Base-by-base conservation (phyloP, 1,284 basidiomycete species). In the Microbotryomycetes sp. region DNA sequence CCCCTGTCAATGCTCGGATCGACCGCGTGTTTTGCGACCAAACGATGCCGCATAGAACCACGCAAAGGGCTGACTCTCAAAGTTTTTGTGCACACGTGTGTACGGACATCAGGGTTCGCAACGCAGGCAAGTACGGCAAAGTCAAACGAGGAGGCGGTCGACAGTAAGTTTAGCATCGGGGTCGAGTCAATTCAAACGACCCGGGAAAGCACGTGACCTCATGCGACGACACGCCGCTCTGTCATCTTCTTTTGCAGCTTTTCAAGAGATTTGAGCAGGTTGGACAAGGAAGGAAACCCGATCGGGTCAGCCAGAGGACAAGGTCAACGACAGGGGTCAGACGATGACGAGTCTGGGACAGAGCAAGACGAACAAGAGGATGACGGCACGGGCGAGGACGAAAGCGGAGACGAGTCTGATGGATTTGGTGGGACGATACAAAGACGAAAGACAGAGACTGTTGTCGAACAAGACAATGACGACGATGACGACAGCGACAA, bases 311-410 rank as follows among this genome's bases (percentile, higher is more conserved):
- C n/a, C n/a, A n/a, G 80, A 79, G 65, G 70, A 54, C 1, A 67
- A 71, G 64, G 74, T 72, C 58, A 69, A 72, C 54, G 70, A 67
- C 1, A 48, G 52, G 24, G 71, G 9, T 11, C 9, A 11, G 35
- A 41, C 35, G 35, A 71, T 21, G 64, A 70, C 30, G 71, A 71
- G 41, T 61, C 74, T 9, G 79, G 76, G 16, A 79, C 60, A 27
- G 72, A 72, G 18, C 73, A 74, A 31, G 75, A 76, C 26, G 78
- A 80, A 1, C 79, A 75, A 64, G 76, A 76, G 3, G 83, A 80
- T 41, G 35, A 41, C 30, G 68, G 68, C 5, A 83, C 82, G 26
- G 85, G 84, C 52, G 78, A 77, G 0, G 82, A 85, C 66, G 82
- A 70, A 78, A 83, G 55, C 72, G 52, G 52, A 21, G 61, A 65